phyloP scores from a whole-genome alignment of 106 monocot genomes.

The Xerophyta viscosa region DNA sequence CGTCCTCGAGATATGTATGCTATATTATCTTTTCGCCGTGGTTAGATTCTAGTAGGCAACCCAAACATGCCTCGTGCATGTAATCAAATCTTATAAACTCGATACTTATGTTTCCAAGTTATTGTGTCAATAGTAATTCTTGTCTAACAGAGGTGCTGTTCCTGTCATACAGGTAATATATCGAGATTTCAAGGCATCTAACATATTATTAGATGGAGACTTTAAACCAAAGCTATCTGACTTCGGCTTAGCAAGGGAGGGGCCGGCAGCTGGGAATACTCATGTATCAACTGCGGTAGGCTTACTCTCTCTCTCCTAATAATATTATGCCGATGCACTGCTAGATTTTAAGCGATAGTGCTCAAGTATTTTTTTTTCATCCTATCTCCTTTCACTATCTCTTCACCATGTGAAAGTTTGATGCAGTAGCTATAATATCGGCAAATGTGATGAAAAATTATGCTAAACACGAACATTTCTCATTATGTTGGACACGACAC shows the following conservation, averaged over 20 bases:
- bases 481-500: too few species aligned
- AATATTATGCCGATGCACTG: background rate
- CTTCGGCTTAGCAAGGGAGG: slow-evolving; percentile 83
- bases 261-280: slow-evolving; percentile 54
- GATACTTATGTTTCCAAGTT: background rate
- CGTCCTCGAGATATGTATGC: too few species aligned
- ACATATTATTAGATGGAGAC: slow-evolving; percentile 57
- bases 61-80: too few species aligned
- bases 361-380: background rate
- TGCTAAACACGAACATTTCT: too few species aligned
- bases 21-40: too few species aligned
- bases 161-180: slow-evolving; percentile 53
- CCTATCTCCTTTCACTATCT: background rate
- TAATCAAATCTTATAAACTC: too few species aligned
- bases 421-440: background rate
- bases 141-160: background rate
- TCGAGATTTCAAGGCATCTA: slow-evolving; percentile 82
- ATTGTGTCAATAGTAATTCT: background rate
- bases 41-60: too few species aligned
- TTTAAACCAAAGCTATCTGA: slow-evolving; percentile 77
- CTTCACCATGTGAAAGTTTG: background rate
- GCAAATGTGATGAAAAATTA: background rate
- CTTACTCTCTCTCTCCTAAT: background rate
- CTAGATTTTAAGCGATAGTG: background rate
- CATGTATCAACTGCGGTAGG: slow-evolving; percentile 88